Evolutionary conservation across 2,329 filamentous ascomycete species (phyloP).

Genomic region (Arthrocladium fulminans): DNA sequence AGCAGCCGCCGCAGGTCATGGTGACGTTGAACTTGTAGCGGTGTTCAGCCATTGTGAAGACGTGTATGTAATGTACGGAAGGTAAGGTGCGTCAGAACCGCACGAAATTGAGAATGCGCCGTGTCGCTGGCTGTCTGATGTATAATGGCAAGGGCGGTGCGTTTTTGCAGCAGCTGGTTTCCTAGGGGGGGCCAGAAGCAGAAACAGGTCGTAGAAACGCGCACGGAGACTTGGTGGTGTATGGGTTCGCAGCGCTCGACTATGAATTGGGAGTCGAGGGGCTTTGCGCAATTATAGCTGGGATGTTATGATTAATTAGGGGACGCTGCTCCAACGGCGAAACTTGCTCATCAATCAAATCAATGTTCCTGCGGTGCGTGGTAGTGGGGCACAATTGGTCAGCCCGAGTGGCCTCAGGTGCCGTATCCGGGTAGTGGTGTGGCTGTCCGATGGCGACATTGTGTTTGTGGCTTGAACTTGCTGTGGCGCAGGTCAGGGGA

Average conservation of each 20-base stretch:
- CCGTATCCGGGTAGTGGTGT: neutral
- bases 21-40: conserved; percentile 90
- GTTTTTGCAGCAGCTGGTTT: no score
- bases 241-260: no score
- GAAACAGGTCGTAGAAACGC: no score
- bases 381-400: conserved; percentile 4
- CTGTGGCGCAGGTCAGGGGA: neutral
- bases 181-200: no score
- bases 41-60: conserved; percentile 61
- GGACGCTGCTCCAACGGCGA: neutral
- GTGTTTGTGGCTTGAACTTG: neutral
- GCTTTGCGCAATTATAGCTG: no score
- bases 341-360: conserved; percentile 4
- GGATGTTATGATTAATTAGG: no score
- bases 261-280: no score
- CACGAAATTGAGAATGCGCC: no score
- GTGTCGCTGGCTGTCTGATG: no score
- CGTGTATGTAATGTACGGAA: conserved; percentile 3
- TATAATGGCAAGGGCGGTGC: no score
- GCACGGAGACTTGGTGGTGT: no score
- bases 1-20: conserved; percentile 96
- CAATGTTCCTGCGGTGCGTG: conserved; percentile 1
- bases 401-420: neutral
- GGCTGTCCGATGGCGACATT: neutral
- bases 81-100: no score